Evolutionary conservation across 305 asterid genomes (phyloP).

Genomic region (Plantago lanceolata): DNA sequence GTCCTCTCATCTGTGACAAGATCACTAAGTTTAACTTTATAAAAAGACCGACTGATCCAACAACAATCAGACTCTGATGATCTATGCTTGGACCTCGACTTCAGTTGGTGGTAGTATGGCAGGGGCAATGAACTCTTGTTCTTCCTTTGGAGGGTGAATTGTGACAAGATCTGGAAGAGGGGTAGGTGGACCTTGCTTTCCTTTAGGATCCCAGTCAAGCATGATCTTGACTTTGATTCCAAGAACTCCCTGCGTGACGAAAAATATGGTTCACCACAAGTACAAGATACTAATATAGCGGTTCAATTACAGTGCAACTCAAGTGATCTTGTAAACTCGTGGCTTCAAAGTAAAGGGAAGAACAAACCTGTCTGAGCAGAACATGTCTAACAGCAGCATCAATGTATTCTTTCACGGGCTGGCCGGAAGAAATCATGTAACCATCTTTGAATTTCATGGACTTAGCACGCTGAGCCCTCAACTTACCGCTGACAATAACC

Average conservation of each 20-base stretch:
- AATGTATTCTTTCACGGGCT: constrained; percentile 50
- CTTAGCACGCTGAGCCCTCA: constrained; percentile 53
- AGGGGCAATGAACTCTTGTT: constrained; percentile 27
- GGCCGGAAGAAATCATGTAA: constrained; percentile 54
- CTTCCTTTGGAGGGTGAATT: constrained; percentile 50
- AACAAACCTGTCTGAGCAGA: constrained; percentile 42
- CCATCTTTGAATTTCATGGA: constrained; percentile 58
- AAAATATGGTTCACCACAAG: neutral
- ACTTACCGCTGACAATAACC: constrained; percentile 53
- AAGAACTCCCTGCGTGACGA: constrained; percentile 36
- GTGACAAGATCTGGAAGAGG: constrained; percentile 57
- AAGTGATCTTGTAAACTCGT: neutral
- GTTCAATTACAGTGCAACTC: neutral
- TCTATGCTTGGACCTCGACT: constrained; percentile 31
- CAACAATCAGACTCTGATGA: neutral
- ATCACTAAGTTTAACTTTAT: neutral
- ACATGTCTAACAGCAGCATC: constrained; percentile 51
- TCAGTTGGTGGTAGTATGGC: constrained; percentile 29
- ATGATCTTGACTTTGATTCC: constrained; percentile 59
- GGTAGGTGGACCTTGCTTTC: constrained; percentile 52
- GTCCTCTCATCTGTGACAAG: too few relatives aligned
- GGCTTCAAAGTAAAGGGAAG: neutral
- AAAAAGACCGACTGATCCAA: neutral
- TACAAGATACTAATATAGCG: neutral
- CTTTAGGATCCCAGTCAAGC: constrained; percentile 58